Conservation (phyloP, 306 rosid species). For the Begonia loranthoides region DNA sequence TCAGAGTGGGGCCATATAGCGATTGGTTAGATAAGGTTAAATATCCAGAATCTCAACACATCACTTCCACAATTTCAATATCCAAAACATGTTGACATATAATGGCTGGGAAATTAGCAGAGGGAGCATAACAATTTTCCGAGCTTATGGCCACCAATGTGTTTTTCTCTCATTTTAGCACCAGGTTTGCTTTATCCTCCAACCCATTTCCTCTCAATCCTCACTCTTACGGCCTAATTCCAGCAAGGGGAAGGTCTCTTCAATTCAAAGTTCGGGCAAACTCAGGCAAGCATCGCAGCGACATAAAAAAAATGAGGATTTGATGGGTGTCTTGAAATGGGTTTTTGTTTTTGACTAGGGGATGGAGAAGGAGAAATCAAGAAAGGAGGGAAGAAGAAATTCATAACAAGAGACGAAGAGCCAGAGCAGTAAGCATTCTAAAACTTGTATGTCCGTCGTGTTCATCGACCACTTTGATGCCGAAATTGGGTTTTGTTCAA, state of each 20-base stretch:
- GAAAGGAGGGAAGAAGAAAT: too few species aligned
- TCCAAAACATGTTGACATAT: background rate
- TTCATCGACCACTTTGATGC: background rate
- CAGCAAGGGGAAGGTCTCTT: slow-evolving; percentile 18
- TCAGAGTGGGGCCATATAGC: too few species aligned
- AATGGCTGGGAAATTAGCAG: background rate
- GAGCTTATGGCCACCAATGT: slow-evolving; percentile 49
- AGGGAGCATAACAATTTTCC: too few species aligned
- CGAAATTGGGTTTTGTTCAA: background rate
- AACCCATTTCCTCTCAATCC: slow-evolving; percentile 6
- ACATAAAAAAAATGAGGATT: background rate
- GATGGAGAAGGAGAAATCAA: slow-evolving; percentile 50
- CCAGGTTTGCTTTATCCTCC: slow-evolving; percentile 5
- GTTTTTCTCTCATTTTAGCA: slow-evolving; percentile 36
- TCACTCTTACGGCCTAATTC: slow-evolving; percentile 2
- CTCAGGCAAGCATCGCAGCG: slow-evolving; percentile 26
- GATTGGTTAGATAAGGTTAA: background rate
- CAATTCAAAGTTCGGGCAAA: slow-evolving; percentile 50
- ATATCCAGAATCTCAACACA: background rate
- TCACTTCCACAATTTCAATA: background rate
- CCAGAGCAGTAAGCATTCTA: slow-evolving; percentile 57
- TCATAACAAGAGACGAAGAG: slow-evolving; percentile 42
- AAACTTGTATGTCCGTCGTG: too few species aligned
- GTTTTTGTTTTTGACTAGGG: slow-evolving; percentile 19
- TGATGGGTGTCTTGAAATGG: background rate